Percentiles rank a stretch among this genome's conserved stretches.
Conservation (phyloP, 169 alveolate species). For the Cryptosporidium felis region DNA sequence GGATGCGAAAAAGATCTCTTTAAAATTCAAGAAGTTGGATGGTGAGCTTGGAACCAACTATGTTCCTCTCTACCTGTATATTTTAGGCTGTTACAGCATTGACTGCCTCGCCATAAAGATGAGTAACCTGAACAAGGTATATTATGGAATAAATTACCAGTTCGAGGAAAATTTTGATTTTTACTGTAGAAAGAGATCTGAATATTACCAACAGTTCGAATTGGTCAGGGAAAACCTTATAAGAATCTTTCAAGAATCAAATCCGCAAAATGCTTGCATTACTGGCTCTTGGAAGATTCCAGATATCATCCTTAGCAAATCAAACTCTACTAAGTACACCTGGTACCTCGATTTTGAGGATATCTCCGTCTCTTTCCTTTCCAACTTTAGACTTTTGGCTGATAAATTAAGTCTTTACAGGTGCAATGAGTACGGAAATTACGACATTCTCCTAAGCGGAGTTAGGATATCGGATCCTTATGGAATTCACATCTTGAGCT, state of each 20-base stretch:
- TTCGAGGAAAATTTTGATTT: constrained; percentile 34
- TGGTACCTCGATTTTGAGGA: constrained; percentile 55
- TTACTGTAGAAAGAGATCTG: not conserved
- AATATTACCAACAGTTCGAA: not conserved
- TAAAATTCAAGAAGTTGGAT: not conserved
- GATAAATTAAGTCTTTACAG: constrained; percentile 32
- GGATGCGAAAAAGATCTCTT: constrained; percentile 23
- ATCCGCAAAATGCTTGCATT: not conserved
- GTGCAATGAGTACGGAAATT: constrained; percentile 61
- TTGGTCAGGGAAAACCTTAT: not conserved
- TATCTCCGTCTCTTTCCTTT: not conserved
- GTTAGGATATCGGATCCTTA: not conserved
- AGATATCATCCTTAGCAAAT: not conserved
- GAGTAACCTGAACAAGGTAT: constrained; percentile 3
- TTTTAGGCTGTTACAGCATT: not conserved
- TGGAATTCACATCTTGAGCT: not conserved
- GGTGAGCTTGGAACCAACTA: constrained; percentile 12
- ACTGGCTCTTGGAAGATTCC: constrained; percentile 4
- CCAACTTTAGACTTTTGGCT: not conserved
- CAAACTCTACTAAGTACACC: constrained; percentile 5
- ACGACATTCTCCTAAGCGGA: constrained; percentile 8
- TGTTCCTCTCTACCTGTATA: constrained; percentile 19
- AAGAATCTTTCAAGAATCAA: not conserved
- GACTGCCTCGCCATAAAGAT: constrained; percentile 22
- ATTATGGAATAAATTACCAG: constrained; percentile 43